phyloP scores from a whole-genome alignment of 1,284 basidiomycete genomes.

The Heterobasidion occidentale region DNA sequence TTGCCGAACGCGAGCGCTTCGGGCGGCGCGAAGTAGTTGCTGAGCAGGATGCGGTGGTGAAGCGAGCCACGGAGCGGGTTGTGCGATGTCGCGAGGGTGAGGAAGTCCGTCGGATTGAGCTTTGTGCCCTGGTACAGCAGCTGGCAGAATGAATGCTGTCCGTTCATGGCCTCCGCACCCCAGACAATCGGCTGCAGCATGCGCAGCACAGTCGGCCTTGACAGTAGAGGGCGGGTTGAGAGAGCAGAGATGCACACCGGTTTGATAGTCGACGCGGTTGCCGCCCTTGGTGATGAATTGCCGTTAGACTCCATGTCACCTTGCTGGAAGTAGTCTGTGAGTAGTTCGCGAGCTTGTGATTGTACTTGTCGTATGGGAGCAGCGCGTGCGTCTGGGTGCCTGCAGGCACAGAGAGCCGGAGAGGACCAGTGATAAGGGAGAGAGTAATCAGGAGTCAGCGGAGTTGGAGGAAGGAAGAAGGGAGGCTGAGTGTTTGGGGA shows the following conservation, averaged over 20 bases:
- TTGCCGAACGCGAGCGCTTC: slow-evolving; percentile 98
- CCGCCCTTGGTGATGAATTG: slow-evolving; percentile 91
- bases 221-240: background rate
- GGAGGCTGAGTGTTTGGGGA: background rate
- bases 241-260: slow-evolving; percentile 62
- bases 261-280: slow-evolving; percentile 90
- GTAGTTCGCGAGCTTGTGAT: slow-evolving; percentile 99
- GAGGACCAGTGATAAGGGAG: background rate
- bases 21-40: slow-evolving; percentile 98
- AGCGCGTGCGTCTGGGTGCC: slow-evolving; percentile 91
- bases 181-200: slow-evolving; percentile 84
- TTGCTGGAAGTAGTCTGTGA: slow-evolving; percentile 99
- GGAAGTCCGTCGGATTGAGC: slow-evolving; percentile 90
- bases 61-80: slow-evolving; percentile 84
- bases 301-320: slow-evolving; percentile 99
- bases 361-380: slow-evolving; percentile 95
- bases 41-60: slow-evolving; percentile 95
- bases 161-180: slow-evolving; percentile 97
- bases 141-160: slow-evolving; percentile 99
- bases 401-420: slow-evolving; percentile 15
- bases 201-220: background rate
- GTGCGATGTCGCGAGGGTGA: slow-evolving; percentile 89
- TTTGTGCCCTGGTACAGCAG: slow-evolving; percentile 94
- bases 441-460: background rate
- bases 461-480: background rate